phyloP scores from a whole-genome alignment of 371 early-diverging fungal species.

The Syncephalastrum contaminatum region DNA sequence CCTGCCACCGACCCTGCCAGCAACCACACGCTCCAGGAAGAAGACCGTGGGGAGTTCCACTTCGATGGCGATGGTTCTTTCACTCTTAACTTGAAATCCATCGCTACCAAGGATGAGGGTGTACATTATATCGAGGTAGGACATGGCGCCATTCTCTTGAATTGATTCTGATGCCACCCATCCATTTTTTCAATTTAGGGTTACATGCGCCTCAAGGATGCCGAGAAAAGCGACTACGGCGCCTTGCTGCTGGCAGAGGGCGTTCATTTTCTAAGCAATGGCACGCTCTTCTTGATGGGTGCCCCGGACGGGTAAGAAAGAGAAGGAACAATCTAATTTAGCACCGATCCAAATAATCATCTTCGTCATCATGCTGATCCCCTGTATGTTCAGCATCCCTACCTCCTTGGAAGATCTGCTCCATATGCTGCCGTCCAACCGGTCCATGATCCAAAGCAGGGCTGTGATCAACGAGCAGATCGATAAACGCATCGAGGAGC shows the following conservation, averaged over 20 bases:
- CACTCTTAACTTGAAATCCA: slow-evolving; percentile 47
- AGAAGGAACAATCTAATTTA: not conserved
- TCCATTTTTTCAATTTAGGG: slow-evolving; percentile 32
- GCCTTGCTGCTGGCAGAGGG: slow-evolving; percentile 55
- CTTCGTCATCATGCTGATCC: not conserved
- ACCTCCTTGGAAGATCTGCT: slow-evolving; percentile 47
- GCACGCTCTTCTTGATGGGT: slow-evolving; percentile 56
- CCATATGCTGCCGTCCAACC: slow-evolving; percentile 55
- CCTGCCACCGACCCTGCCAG: slow-evolving; percentile 16
- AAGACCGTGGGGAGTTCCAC: slow-evolving; percentile 34
- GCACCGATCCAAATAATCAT: slow-evolving; percentile 1
- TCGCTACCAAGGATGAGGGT: slow-evolving; percentile 41
- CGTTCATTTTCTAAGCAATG: slow-evolving; percentile 55
- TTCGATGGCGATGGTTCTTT: slow-evolving; percentile 39
- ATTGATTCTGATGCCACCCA: not conserved
- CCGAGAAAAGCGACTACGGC: slow-evolving; percentile 53
- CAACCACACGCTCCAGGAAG: slow-evolving; percentile 32
- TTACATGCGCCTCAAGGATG: slow-evolving; percentile 51
- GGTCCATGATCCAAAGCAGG: slow-evolving; percentile 30
- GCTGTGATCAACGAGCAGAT: slow-evolving; percentile 31
- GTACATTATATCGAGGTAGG: slow-evolving; percentile 56
- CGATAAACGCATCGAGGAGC: slow-evolving; percentile 34
- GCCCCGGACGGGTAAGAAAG: slow-evolving; percentile 51
- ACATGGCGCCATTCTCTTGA: not conserved
- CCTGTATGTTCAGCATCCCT: slow-evolving; percentile 15